Base-by-base conservation (phyloP, 805 yeast genomes). In the Yarrowia sp. region DNA sequence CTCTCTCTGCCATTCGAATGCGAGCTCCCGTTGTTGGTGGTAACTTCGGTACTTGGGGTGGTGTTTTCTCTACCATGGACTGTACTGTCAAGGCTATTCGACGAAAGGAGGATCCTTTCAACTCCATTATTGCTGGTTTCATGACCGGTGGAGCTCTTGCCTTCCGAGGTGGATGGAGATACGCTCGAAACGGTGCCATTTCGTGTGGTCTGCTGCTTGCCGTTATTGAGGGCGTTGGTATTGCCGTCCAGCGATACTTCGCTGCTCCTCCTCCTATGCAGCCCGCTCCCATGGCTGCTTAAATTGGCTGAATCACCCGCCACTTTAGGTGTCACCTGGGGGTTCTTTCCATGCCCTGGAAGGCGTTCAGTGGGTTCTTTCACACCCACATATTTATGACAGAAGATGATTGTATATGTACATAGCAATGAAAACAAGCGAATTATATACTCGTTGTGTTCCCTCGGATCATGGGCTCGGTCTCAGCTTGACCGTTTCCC, bases 31-130 rank as follows among this genome's bases (percentile, higher is more conserved):
- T 94, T 61, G 92, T 94, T 67, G 99, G 99, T 72, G 99, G 99
- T 76, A 95, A 95, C 80, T 94, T 95, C 76, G 99, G 99, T 82
- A 97, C 91, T 46, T 95, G 99, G 99, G 99, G 99, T 84, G 99
- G 99, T 70, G 82, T 95, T 74, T 95, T 95, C 77, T 92, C 98
- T 40, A 89, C 96, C 14, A 95, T 88, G 76, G 99, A 95, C 80
- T 95, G 99, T 83, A 85, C 93, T 15, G 96, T 95, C 56, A 95
- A 94, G 79, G 97, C 94, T 2, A 86, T 95, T 50, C 90, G 99
- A 83, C 90, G 92, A 80, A 91, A 98, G 83, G 99, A 95, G 79
- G 99, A 95, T 79, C 97, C 98, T 8, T 91, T 97, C 91, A 95
- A 95, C 78, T 97, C 98, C 72, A 93, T 95, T 76, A 88, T 94